A percentile compares a stretch with the other conserved stretches of the same genome.
phyloP scores from a whole-genome alignment of 306 rosid genomes.

The Acacia confusa region DNA sequence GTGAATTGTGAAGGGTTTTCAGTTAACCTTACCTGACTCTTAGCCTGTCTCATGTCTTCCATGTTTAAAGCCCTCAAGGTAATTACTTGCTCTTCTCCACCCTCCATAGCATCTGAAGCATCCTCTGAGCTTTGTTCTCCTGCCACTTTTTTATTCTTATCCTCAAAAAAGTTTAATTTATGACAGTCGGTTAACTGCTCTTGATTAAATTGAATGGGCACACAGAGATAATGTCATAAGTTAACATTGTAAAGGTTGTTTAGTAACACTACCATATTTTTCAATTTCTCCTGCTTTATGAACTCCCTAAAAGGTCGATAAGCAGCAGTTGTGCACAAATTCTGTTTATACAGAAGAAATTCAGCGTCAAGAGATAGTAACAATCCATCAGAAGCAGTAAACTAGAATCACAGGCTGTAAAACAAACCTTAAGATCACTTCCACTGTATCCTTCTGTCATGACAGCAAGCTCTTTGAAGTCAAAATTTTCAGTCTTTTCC shows the following conservation, averaged over 20 bases:
- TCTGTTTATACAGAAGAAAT: slow-evolving; percentile 54
- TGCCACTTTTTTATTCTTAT: slow-evolving; percentile 64
- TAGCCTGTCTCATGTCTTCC: slow-evolving; percentile 97
- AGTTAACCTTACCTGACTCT: slow-evolving; percentile 62
- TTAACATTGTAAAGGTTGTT: slow-evolving; percentile 3
- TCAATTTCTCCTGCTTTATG: slow-evolving; percentile 72
- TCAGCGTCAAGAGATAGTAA: slow-evolving; percentile 26
- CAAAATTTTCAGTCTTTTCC: slow-evolving; percentile 63
- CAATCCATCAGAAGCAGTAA: background rate
- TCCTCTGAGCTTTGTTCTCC: slow-evolving; percentile 50
- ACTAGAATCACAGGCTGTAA: slow-evolving; percentile 13
- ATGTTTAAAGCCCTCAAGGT: slow-evolving; percentile 68
- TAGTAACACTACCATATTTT: slow-evolving; percentile 60
- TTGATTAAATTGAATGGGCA: background rate
- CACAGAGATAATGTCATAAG: background rate
- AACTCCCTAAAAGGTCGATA: slow-evolving; percentile 93
- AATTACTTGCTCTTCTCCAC: slow-evolving; percentile 57
- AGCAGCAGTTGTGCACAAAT: slow-evolving; percentile 88
- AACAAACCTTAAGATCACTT: slow-evolving; percentile 87
- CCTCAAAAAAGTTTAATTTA: slow-evolving; percentile 44
- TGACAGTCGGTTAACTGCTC: slow-evolving; percentile 6
- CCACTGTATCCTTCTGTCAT: slow-evolving; percentile 91
- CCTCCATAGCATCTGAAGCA: slow-evolving; percentile 47
- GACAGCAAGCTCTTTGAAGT: slow-evolving; percentile 72
- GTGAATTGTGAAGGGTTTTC: background rate